These are phyloP conservation scores for Staphylotrichum longicolle DNA, from an alignment of 495 filamentous ascomycete genomes.

Conservation along the genomic window DNA sequence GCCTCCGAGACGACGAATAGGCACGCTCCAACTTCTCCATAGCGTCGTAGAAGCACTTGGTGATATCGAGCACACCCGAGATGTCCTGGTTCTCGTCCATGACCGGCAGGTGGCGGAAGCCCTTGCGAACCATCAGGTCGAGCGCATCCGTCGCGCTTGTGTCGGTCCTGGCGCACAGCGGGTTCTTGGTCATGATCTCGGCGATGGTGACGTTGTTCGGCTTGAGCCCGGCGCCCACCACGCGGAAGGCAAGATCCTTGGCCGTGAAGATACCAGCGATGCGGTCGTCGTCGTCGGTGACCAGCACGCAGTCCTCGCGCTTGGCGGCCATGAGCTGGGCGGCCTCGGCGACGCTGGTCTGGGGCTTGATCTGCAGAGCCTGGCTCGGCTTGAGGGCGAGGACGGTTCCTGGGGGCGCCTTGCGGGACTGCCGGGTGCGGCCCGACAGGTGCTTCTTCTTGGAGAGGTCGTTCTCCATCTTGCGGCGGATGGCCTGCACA, in stretches of 20 bases:
- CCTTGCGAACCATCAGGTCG: conserved; percentile 96
- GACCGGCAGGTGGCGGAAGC: conserved; percentile 94
- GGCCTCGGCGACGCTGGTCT: conserved; percentile 90
- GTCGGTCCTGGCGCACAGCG: conserved; percentile 92
- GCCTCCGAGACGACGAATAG: conserved; percentile 90
- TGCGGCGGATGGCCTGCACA: conserved; percentile 84
- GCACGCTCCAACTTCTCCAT: conserved; percentile 99
- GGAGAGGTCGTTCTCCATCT: conserved; percentile 95
- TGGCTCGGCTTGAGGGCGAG: conserved; percentile 91
- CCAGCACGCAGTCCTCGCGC: conserved; percentile 96
- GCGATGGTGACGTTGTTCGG: conserved; percentile 86
- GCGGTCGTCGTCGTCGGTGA: conserved; percentile 95
- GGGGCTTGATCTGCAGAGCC: conserved; percentile 96
- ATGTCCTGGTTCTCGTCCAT: conserved; percentile 99
- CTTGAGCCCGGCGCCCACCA: conserved; percentile 91
- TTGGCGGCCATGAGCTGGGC: conserved; percentile 99
- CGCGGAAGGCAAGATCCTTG: conserved; percentile 96
- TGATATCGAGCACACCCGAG: conserved; percentile 96
- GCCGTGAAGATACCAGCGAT: conserved; percentile 99
- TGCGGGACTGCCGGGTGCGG: conserved; percentile 78
- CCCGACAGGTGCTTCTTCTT: conserved; percentile 84
- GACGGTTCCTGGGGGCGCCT: conserved; percentile 93
- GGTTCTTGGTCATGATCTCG: conserved; percentile 99
- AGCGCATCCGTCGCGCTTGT: conserved; percentile 97
- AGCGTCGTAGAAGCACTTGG: conserved; percentile 99